A percentile compares a stretch with the other conserved stretches of the same genome.
Conservation (phyloP, 345 rosid genomes). For the Viola odorata region DNA sequence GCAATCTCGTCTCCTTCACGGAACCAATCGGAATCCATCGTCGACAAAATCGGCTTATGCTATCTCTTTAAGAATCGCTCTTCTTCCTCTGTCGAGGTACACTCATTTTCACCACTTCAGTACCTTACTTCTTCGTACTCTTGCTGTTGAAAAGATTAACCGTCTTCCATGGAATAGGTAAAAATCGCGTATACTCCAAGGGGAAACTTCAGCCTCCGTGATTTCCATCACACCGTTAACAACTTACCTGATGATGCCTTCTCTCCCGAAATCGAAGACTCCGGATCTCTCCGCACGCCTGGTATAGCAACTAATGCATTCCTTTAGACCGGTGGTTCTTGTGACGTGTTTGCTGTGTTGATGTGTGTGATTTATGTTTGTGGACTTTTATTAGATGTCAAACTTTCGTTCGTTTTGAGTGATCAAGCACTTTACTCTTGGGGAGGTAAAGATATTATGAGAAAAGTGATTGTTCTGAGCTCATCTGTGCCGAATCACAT, state of each 20-base stretch:
- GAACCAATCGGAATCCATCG: slow-evolving; percentile 29
- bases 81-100: slow-evolving; percentile 56
- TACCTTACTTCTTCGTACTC: slow-evolving; percentile 7
- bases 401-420: slow-evolving; percentile 54
- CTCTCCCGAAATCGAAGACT: slow-evolving; percentile 48
- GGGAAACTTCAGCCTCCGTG: slow-evolving; percentile 59
- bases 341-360: neutral
- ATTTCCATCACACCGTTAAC: slow-evolving; percentile 76
- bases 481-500: slow-evolving; percentile 47
- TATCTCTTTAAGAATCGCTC: slow-evolving; percentile 44
- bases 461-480: slow-evolving; percentile 63
- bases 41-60: slow-evolving; percentile 63
- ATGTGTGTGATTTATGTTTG: neutral
- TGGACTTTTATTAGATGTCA: slow-evolving; percentile 35
- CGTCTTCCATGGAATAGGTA: slow-evolving; percentile 32
- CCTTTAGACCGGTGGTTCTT: neutral
- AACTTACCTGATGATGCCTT: slow-evolving; percentile 56
- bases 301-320: slow-evolving; percentile 27
- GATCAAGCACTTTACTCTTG: slow-evolving; percentile 63
- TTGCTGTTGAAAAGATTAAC: neutral
- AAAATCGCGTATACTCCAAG: slow-evolving; percentile 57
- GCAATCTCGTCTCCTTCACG: slow-evolving; percentile 39
- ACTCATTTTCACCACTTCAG: neutral
- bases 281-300: slow-evolving; percentile 35
- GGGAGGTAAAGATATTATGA: slow-evolving; percentile 63